These are phyloP conservation scores for Butyriboletus loyo DNA, from an alignment of 768 basidiomycete genomes.

Conservation along the genomic window DNA sequence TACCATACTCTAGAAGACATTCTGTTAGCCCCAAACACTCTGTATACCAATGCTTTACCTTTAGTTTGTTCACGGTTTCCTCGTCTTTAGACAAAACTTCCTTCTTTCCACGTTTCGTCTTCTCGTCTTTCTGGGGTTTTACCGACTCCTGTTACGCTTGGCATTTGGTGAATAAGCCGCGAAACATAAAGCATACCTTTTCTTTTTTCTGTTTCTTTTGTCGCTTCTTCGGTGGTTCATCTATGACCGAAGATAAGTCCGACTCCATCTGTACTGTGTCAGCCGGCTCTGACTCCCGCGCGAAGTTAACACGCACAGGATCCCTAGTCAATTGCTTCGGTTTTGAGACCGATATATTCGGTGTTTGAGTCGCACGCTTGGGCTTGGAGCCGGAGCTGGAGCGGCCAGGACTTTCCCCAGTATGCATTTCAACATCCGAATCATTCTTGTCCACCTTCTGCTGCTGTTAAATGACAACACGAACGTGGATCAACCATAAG, in stretches of 20 bases:
- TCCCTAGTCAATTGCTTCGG: constrained; percentile 7
- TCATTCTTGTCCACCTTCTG: constrained; percentile 1
- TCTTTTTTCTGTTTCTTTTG: constrained; percentile 40
- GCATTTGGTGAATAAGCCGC: background rate
- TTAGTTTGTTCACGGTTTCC: constrained; percentile 69
- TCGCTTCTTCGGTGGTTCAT: constrained; percentile 52
- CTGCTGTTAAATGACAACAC: background rate
- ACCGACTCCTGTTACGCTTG: constrained; percentile 14
- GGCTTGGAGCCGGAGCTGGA: constrained; percentile 11
- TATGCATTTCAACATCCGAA: constrained; percentile 13
- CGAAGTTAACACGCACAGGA: constrained; percentile 17
- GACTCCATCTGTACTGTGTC: constrained; percentile 32
- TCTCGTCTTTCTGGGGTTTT: constrained; percentile 26
- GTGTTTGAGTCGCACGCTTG: background rate
- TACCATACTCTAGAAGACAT: constrained; percentile 52
- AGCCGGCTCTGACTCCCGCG: constrained; percentile 20
- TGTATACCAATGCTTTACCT: constrained; percentile 41
- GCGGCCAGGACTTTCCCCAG: constrained; percentile 1
- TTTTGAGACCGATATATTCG: constrained; percentile 4
- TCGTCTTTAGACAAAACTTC: constrained; percentile 54
- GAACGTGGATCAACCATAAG: background rate
- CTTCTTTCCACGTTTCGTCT: constrained; percentile 32
- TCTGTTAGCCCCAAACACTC: background rate
- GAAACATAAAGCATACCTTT: constrained; percentile 24
- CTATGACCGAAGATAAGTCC: constrained; percentile 57